Conservation (phyloP, 1,139 yeast genomes). For the Sugiyamaella sp. region DNA sequence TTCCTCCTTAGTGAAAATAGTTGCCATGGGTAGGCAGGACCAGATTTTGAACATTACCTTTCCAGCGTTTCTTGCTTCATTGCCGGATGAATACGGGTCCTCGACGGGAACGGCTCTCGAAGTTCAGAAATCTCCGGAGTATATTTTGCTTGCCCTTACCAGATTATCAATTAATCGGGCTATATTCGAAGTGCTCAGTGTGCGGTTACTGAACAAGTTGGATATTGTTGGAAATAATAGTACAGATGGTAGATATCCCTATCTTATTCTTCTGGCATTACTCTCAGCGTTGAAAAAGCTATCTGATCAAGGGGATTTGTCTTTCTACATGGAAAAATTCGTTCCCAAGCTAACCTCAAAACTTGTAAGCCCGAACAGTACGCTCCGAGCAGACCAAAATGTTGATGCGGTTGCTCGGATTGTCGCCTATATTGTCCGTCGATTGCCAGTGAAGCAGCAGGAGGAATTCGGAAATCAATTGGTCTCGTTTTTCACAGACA, state of each 20-base stretch:
- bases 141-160: conserved; percentile 39
- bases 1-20: conserved; percentile 55
- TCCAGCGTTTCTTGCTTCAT: conserved; percentile 57
- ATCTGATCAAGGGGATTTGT: conserved; percentile 11
- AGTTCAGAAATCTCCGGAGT: conserved; percentile 29
- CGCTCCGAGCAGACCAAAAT: conserved; percentile 23
- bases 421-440: conserved; percentile 5
- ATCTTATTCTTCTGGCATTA: conserved; percentile 32
- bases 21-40: conserved; percentile 45
- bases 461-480: conserved; percentile 19
- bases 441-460: not conserved
- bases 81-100: conserved; percentile 47
- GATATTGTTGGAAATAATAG: conserved; percentile 25
- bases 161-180: conserved; percentile 38
- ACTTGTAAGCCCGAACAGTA: conserved; percentile 24
- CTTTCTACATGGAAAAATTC: conserved; percentile 26
- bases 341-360: conserved; percentile 33
- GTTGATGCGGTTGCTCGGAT: conserved; percentile 29
- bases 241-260: conserved; percentile 26
- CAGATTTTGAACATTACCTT: conserved; percentile 61
- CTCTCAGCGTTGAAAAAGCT: conserved; percentile 29
- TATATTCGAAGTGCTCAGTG: conserved; percentile 42
- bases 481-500: conserved; percentile 28
- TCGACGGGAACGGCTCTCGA: conserved; percentile 16
- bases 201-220: conserved; percentile 41